These are phyloP conservation scores for Fusarium musae DNA, from an alignment of 2,329 filamentous ascomycete genomes.

Conservation along the genomic window DNA sequence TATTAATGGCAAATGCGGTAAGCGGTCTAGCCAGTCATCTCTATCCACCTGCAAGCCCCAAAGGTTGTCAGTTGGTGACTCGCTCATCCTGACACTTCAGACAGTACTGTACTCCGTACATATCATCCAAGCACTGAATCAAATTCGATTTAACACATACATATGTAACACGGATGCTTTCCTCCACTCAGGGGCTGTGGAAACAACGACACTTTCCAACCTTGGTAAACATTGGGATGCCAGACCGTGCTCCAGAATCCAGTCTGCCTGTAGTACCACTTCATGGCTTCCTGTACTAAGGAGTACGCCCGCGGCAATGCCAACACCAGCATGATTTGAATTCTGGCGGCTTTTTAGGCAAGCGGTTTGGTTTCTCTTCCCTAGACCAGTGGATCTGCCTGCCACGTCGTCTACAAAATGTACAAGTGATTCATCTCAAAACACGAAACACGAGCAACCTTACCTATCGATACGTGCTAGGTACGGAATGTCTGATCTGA, in stretches of 20 bases:
- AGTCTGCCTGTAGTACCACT: not conserved
- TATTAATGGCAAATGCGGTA: conserved; percentile 10
- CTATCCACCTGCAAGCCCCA: conserved; percentile 11
- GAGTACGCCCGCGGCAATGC: not conserved
- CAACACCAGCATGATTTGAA: conserved; percentile 7
- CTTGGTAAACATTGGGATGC: conserved; percentile 13
- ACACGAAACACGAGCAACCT: conserved; percentile 18
- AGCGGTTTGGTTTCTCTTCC: conserved; percentile 10
- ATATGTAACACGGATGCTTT: not conserved
- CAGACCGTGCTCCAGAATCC: conserved; percentile 3
- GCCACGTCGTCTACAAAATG: conserved; percentile 35
- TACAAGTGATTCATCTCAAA: conserved; percentile 23
- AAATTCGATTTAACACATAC: not conserved
- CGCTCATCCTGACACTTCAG: not conserved
- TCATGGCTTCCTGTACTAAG: conserved; percentile 6
- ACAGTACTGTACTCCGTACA: not conserved
- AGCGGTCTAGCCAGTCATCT: not conserved
- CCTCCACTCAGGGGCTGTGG: conserved; percentile 30
- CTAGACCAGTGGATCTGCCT: conserved; percentile 21
- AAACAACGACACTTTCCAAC: conserved; percentile 18
- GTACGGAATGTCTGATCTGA: not conserved
- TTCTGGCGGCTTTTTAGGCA: conserved; percentile 12
- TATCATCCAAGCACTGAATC: conserved; percentile 20
- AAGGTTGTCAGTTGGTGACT: conserved; percentile 7
- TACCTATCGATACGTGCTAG: conserved; percentile 7